Evolutionary conservation across 495 filamentous ascomycete genomes (phyloP).

Genomic region (Copromyces sp.): DNA sequence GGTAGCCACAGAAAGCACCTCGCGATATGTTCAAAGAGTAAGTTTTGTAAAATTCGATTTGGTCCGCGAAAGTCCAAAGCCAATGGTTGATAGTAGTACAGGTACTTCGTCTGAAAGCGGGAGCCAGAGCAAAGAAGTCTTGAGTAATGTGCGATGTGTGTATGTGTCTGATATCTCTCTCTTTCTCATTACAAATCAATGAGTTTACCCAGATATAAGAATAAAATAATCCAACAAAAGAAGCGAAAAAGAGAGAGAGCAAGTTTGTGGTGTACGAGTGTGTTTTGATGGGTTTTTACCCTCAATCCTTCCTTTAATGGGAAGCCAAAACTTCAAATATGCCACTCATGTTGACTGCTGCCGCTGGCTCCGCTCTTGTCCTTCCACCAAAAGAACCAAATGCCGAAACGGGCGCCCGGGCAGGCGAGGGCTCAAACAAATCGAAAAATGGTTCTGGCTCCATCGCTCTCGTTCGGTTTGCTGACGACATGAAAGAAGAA

Average conservation of each 20-base stretch:
- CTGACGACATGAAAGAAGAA: neutral
- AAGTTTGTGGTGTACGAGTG: neutral
- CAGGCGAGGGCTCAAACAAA: constrained; percentile 27
- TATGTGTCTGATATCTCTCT: neutral
- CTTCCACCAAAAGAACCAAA: constrained; percentile 5
- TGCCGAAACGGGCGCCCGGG: constrained; percentile 8
- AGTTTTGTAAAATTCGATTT: neutral
- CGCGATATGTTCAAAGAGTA: neutral
- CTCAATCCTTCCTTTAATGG: constrained; percentile 4
- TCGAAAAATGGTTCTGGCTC: constrained; percentile 21
- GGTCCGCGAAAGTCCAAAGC: neutral
- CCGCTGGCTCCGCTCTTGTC: constrained; percentile 2
- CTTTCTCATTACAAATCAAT: neutral
- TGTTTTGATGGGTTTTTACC: neutral
- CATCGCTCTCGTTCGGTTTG: neutral
- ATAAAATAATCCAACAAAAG: neutral
- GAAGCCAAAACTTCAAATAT: constrained; percentile 27
- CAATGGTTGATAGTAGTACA: neutral
- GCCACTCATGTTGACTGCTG: constrained; percentile 22
- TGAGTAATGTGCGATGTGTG: neutral
- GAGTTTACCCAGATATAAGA: neutral
- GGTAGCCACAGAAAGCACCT: neutral
- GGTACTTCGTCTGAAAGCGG: neutral
- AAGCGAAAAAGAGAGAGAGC: neutral
- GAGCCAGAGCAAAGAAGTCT: neutral